These are phyloP conservation scores for Globisporangium iwayamae DNA, from an alignment of 352 stramenopile species.

Conservation along the genomic window DNA sequence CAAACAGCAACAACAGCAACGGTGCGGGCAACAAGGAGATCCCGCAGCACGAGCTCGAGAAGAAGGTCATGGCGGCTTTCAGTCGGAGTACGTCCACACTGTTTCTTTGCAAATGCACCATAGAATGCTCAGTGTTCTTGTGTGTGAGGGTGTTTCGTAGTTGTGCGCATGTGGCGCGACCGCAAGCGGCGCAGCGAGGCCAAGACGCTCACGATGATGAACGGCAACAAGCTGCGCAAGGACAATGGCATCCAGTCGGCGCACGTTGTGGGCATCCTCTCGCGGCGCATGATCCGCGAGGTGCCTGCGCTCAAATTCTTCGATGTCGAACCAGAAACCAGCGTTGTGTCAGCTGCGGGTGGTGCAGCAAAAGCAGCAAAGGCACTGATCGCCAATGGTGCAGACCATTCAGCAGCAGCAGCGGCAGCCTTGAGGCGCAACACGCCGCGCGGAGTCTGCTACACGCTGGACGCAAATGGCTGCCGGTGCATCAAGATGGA, in stretches of 20 bases:
- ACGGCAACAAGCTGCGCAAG: slow-evolving; percentile 47
- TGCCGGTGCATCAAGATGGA: slow-evolving; percentile 75
- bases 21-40: slow-evolving; percentile 13
- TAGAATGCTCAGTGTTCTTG: not conserved
- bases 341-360: not conserved
- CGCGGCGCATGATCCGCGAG: slow-evolving; percentile 63
- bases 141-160: slow-evolving; percentile 17
- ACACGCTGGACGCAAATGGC: slow-evolving; percentile 57
- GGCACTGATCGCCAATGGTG: not conserved
- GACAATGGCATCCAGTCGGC: slow-evolving; percentile 55
- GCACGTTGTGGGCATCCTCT: slow-evolving; percentile 74
- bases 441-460: slow-evolving; percentile 62
- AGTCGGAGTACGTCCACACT: slow-evolving; percentile 37
- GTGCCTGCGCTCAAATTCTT: slow-evolving; percentile 81
- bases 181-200: slow-evolving; percentile 46
- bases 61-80: slow-evolving; percentile 48
- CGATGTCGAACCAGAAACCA: slow-evolving; percentile 35
- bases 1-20: not conserved
- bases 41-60: slow-evolving; percentile 26
- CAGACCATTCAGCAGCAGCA: not conserved
- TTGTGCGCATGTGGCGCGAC: slow-evolving; percentile 62
- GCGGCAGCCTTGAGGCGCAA: not conserved
- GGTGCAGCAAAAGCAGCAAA: slow-evolving; percentile 4
- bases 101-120: not conserved
- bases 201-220: slow-evolving; percentile 47